Evolutionary conservation across 2,329 filamentous ascomycete species (phyloP).

Genomic region (Cercospora sojina): DNA sequence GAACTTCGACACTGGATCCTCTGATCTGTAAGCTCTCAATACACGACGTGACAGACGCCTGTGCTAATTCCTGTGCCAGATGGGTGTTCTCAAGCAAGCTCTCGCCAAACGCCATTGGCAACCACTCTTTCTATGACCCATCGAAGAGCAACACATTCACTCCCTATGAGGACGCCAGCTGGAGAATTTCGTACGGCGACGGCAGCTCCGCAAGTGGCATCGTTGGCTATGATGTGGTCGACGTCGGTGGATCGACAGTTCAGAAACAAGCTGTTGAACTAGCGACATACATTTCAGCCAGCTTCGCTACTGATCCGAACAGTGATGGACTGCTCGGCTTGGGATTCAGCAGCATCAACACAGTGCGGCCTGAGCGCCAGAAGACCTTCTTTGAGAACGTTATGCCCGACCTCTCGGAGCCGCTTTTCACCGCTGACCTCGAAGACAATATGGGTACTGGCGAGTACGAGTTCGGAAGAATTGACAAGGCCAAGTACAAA

Average conservation of each 20-base stretch:
- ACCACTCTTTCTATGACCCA: constrained; percentile 58
- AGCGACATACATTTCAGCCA: constrained; percentile 57
- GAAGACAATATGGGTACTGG: constrained; percentile 55
- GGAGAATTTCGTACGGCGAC: constrained; percentile 69
- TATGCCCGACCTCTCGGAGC: constrained; percentile 58
- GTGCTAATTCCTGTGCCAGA: constrained; percentile 37
- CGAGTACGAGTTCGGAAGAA: constrained; percentile 71
- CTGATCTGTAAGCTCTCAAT: constrained; percentile 58
- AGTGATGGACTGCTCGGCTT: constrained; percentile 70
- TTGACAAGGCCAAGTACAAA: constrained; percentile 63
- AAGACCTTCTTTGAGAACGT: constrained; percentile 76
- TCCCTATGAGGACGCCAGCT: constrained; percentile 52
- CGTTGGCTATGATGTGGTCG: constrained; percentile 68
- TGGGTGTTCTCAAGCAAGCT: constrained; percentile 70
- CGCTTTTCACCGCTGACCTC: constrained; percentile 70
- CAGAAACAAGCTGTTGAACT: constrained; percentile 66
- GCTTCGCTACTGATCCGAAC: constrained; percentile 59
- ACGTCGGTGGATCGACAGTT: constrained; percentile 64
- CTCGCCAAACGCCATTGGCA: constrained; percentile 43
- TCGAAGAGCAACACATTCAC: constrained; percentile 54
- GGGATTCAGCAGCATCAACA: constrained; percentile 65
- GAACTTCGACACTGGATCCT: constrained; percentile 74
- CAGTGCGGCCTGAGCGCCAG: constrained; percentile 52
- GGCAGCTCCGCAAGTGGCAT: constrained; percentile 60
- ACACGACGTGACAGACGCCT: background rate